Evolutionary conservation across 768 basidiomycete species (phyloP).

Genomic region (Thelephora aurantiotincta): DNA sequence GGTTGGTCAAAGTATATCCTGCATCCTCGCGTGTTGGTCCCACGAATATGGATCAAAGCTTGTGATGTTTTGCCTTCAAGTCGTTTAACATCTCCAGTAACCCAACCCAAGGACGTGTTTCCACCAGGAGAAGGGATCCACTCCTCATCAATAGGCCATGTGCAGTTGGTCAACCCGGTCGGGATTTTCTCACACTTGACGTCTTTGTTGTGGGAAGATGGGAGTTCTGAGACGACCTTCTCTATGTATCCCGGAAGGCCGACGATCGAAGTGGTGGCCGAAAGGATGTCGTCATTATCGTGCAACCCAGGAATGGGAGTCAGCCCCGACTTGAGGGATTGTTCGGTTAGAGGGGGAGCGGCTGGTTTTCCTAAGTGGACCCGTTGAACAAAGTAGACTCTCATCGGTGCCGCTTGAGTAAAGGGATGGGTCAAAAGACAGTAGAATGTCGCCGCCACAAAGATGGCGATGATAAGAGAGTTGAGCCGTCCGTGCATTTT

Average conservation of each 20-base stretch:
- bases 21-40: constrained; percentile 51
- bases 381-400: constrained; percentile 56
- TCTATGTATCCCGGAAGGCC: constrained; percentile 30
- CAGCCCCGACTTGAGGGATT: not conserved
- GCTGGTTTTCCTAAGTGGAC: constrained; percentile 25
- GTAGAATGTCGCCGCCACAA: constrained; percentile 25
- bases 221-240: constrained; percentile 33
- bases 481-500: constrained; percentile 29
- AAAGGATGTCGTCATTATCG: constrained; percentile 12
- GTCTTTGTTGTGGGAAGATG: constrained; percentile 29
- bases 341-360: not conserved
- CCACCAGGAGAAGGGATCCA: constrained; percentile 26
- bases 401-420: constrained; percentile 43
- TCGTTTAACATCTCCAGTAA: constrained; percentile 27
- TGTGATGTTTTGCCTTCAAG: constrained; percentile 20
- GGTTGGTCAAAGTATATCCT: constrained; percentile 40
- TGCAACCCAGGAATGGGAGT: not conserved
- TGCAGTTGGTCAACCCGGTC: constrained; percentile 29
- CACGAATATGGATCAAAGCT: constrained; percentile 36
- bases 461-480: constrained; percentile 22
- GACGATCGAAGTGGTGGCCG: constrained; percentile 26
- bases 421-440: constrained; percentile 45
- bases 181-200: constrained; percentile 12
- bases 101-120: constrained; percentile 18
- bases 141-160: constrained; percentile 27